Conservation (phyloP, 2,329 filamentous ascomycete species). For the Botrytis hyacinthi region DNA sequence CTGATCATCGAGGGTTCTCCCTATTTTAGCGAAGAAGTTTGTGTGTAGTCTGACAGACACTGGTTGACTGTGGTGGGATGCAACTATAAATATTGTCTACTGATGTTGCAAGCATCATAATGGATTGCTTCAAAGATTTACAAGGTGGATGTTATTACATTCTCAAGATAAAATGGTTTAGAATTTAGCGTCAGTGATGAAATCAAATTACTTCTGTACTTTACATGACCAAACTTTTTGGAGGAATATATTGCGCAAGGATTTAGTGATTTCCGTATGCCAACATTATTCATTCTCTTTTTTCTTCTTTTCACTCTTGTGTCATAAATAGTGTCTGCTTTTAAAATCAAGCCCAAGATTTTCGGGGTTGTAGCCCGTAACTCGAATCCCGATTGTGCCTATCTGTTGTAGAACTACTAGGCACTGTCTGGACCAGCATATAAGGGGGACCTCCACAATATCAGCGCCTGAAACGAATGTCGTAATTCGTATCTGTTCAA, state of each 20-base stretch:
- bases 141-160: no score
- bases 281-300: rapidly evolving
- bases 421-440: background rate
- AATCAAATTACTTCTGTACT: background rate
- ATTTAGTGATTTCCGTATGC: rapidly evolving
- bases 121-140: no score
- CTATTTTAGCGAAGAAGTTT: background rate
- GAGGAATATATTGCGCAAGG: background rate
- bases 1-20: background rate
- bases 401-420: background rate
- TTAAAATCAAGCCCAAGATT: background rate
- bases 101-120: no score
- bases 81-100: no score
- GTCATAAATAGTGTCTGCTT: background rate
- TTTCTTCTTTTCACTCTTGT: background rate
- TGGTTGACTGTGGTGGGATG: no score
- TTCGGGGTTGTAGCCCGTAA: background rate
- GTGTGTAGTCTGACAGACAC: background rate
- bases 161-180: background rate
- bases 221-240: background rate
- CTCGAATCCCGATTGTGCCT: background rate
- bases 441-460: background rate
- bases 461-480: background rate
- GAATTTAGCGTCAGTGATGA: background rate
- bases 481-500: background rate